These are phyloP conservation scores for Clonostachys chloroleuca DNA, from an alignment of 2,329 filamentous ascomycete species.

Conservation along the genomic window DNA sequence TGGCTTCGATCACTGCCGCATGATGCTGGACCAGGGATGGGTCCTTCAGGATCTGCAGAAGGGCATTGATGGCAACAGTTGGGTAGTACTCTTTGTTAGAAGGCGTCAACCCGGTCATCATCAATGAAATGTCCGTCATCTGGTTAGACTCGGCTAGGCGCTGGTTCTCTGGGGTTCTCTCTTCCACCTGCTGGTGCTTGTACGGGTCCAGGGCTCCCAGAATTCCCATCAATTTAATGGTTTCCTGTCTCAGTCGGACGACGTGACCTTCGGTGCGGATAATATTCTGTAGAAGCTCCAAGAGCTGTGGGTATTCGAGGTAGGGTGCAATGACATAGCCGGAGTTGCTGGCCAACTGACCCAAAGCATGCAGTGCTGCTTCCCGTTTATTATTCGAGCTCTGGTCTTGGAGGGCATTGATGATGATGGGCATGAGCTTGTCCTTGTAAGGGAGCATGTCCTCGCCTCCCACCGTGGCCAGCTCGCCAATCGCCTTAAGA, in stretches of 20 bases:
- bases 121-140: conserved; percentile 89
- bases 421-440: conserved; percentile 88
- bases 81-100: conserved; percentile 99
- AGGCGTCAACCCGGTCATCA: conserved; percentile 95
- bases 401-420: conserved; percentile 90
- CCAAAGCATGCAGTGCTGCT: conserved; percentile 83
- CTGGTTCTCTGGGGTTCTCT: conserved; percentile 79
- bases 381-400: conserved; percentile 87
- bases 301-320: conserved; percentile 86
- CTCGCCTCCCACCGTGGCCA: conserved; percentile 89
- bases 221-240: conserved; percentile 94
- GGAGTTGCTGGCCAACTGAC: conserved; percentile 90
- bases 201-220: conserved; percentile 94
- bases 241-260: conserved; percentile 82
- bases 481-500: conserved; percentile 89
- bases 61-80: conserved; percentile 93
- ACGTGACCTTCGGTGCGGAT: conserved; percentile 86
- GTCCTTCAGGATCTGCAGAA: conserved; percentile 89
- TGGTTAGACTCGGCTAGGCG: conserved; percentile 57
- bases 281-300: conserved; percentile 89
- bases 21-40: conserved; percentile 87
- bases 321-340: conserved; percentile 98
- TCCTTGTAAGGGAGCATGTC: conserved; percentile 92
- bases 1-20: conserved; percentile 89
- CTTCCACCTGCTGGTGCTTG: conserved; percentile 91